These are phyloP conservation scores for Anastatica hierochuntica DNA, from an alignment of 345 rosid genomes.

Conservation along the genomic window DNA sequence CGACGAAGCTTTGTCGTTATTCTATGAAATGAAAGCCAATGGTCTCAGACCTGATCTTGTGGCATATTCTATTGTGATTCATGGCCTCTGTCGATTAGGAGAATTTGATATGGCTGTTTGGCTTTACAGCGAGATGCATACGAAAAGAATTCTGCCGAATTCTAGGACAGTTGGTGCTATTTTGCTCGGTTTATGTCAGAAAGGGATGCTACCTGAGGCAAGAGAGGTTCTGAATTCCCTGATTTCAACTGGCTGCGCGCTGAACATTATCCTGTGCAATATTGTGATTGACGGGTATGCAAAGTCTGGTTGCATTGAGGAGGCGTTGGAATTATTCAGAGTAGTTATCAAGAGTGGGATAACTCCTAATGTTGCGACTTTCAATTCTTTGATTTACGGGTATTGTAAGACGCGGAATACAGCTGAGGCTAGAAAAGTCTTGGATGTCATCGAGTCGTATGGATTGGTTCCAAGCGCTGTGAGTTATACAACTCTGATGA, in stretches of 20 bases:
- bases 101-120: slow-evolving; percentile 42
- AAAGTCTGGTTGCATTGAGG: slow-evolving; percentile 38
- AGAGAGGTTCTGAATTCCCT: slow-evolving; percentile 46
- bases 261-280: slow-evolving; percentile 48
- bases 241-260: slow-evolving; percentile 23
- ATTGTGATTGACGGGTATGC: slow-evolving; percentile 60
- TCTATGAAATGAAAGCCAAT: slow-evolving; percentile 40
- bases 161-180: slow-evolving; percentile 37
- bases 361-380: slow-evolving; percentile 49
- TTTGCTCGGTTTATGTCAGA: slow-evolving; percentile 46
- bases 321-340: slow-evolving; percentile 41
- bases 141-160: slow-evolving; percentile 37
- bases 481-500: slow-evolving; percentile 68
- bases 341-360: slow-evolving; percentile 33
- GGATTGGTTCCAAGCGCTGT: slow-evolving; percentile 45
- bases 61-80: slow-evolving; percentile 61
- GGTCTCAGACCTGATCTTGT: slow-evolving; percentile 46
- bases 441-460: slow-evolving; percentile 35
- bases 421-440: slow-evolving; percentile 36
- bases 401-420: slow-evolving; percentile 37
- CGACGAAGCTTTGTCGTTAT: slow-evolving; percentile 40
- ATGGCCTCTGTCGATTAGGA: slow-evolving; percentile 65
- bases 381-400: slow-evolving; percentile 57
- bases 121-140: slow-evolving; percentile 43
- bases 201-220: slow-evolving; percentile 45